Conservation (phyloP, 106 monocot genomes). For the Dendrobium officinale region DNA sequence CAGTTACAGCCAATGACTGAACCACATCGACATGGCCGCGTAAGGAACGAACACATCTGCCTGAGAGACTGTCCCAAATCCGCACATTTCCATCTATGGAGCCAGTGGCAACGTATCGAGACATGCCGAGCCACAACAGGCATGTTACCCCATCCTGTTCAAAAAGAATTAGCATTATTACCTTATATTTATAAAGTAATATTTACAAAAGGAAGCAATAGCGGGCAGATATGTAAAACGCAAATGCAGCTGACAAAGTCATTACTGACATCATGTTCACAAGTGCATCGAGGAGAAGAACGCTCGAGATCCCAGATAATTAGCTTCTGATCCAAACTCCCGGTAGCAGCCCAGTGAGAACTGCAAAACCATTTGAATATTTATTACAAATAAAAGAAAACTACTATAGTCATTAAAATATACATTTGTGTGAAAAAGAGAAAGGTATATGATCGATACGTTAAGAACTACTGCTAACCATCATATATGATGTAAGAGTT, state of each 20-base stretch:
- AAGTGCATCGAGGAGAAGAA: conserved; percentile 27
- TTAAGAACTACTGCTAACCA: no score
- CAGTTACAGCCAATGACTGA: conserved; percentile 47
- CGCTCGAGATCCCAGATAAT: conserved; percentile 80
- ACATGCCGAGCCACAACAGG: conserved; percentile 58
- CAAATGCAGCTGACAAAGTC: not conserved
- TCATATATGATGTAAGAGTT: no score
- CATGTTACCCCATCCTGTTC: conserved; percentile 76
- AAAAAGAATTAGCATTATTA: not conserved
- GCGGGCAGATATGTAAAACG: not conserved
- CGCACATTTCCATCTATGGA: conserved; percentile 79
- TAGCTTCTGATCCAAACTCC: conserved; percentile 82
- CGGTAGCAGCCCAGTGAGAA: conserved; percentile 58
- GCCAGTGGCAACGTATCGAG: conserved; percentile 64
- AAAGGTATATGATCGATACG: no score
- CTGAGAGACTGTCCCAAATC: conserved; percentile 80
- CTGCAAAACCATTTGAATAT: conserved; percentile 20
- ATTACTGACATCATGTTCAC: conserved; percentile 60
- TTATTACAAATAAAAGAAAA: no score
- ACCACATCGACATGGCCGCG: conserved; percentile 48
- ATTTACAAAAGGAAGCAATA: not conserved
- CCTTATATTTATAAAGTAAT: not conserved
- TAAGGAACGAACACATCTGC: conserved; percentile 51
- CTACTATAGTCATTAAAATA: no score
- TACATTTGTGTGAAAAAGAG: no score